Evolutionary conservation across 2,329 filamentous ascomycete species (phyloP), one percentile per base, ranked within the genome.

Genomic region (Hysterium pulicare): DNA sequence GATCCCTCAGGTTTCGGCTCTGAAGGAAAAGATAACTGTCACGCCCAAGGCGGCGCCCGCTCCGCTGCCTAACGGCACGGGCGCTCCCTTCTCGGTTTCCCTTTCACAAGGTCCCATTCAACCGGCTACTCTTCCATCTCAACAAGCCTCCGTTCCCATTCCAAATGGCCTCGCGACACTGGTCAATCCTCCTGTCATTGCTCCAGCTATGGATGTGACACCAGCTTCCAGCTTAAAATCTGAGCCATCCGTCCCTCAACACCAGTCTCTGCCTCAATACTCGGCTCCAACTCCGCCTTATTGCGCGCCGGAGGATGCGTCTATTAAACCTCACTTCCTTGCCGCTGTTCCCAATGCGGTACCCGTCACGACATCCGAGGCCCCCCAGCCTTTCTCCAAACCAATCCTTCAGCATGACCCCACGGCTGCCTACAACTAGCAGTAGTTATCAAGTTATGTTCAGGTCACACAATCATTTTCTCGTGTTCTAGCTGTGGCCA

Each of bases 11-110:
- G 32, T 17, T 34, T 4, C n/a, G n/a, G n/a, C 13, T 19, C 15
- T 39, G 4, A 15, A 31, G 16, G 37, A 39, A 13, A 16, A 30
- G 20, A 39, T 39, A 13, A 31, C 24, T 20, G 37, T 39, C 37
- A 19, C 24, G 24, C 37, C 37, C 20, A 17, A 7, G 16, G 15
- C 37, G 4, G 28, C n/a, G 11, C 7, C 10, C 24, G 17, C 13
- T 2, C 26, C 37, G 21, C 13, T 39, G 15, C 17, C 21, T 3
- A 37, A 37, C 34, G 34, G 34, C 8, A 28, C 24, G 13, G 13
- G 24, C 24, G 24, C 13, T 28, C 24, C 13, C 24, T 8, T 7
- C 7, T 28, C 24, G 7, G 24, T 28, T 28, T 13, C 24, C 8
- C 8, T 28, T 28, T 13, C 24, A 8, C 24, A 28, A 28, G 24